Base-by-base conservation (phyloP, 371 early-diverging fungal species). In the Mucor indicus region DNA sequence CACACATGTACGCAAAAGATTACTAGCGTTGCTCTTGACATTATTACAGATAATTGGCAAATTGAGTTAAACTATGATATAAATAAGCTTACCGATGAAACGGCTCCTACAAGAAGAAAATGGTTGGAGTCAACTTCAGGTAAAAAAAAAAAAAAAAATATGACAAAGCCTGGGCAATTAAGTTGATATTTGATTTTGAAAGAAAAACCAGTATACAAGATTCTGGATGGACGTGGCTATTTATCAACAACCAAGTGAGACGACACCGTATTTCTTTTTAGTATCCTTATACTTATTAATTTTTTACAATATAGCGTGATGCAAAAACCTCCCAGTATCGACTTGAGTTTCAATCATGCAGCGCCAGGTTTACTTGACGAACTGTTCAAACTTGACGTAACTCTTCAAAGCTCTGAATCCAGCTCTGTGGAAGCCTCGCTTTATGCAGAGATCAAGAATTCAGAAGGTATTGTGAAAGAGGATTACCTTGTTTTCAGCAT, bases 321-420 rank as follows among this genome's bases (percentile, higher is more conserved):
- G 23, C 83, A 83, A 54, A 69, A 80, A 27, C 84, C 82, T 35
- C 86, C 90, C 15, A 83, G 81, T 19, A 56, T 91, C 2, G 66
- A 73, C 33, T 60, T 89, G n/a, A 53, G 58, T 16, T 59, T 79
- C 3, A 54, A 68, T 0, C 77, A 85, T 55, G 51, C 57, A 11
- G 64, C 85, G 5, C 89, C 87, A 7, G 87, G 83, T 0, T 59
- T 84, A 15, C 55, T 91, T 47, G 86, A 90, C 40, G 90, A 90
- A 43, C 55, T 75, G 20, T 85, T 82, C 53, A 74, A 77, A 11
- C 53, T 91, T 12, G 62, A 65, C 23, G 62, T 91, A 6, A 75
- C 66, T 4, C 52, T 90, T 4, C 60, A 64, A 11, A 91, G 85
- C 50, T 67, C 81, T 11, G 91, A 90, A 50, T 16, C 44, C 9